A percentile compares a stretch with the other conserved stretches of the same genome.
Evolutionary conservation across 352 stramenopile species (phyloP).

Genomic region (Globisporangium perplexum): DNA sequence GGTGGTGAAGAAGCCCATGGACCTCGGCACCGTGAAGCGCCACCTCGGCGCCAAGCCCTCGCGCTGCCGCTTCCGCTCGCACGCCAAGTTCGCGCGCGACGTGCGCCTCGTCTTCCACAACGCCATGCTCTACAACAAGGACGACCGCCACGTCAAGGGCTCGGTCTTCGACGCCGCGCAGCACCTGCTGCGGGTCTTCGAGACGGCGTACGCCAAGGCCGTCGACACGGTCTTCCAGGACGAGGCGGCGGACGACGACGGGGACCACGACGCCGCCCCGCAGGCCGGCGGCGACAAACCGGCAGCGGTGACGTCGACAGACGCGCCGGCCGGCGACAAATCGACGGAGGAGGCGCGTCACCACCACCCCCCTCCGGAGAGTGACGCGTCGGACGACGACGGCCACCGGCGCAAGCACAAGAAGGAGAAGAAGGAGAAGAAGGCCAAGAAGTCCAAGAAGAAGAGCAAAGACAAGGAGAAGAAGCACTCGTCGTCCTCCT

Average conservation of each 20-base stretch:
- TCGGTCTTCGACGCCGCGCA: constrained; percentile 78
- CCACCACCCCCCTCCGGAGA: no score
- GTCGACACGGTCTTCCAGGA: constrained; percentile 51
- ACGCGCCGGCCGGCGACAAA: no score
- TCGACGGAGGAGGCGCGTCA: background rate
- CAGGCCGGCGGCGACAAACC: constrained; percentile 8
- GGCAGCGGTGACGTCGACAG: background rate
- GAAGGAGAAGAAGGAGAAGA: constrained; percentile 71
- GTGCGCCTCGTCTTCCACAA: constrained; percentile 84
- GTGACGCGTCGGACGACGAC: constrained; percentile 1
- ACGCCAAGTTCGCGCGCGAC: constrained; percentile 79
- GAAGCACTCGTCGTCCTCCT: constrained; percentile 17
- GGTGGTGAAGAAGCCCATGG: constrained; percentile 82
- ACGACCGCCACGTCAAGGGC: constrained; percentile 65
- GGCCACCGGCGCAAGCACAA: constrained; percentile 26
- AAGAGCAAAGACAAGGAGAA: constrained; percentile 33
- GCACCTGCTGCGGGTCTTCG: constrained; percentile 75
- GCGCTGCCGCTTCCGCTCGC: constrained; percentile 78
- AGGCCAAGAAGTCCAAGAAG: constrained; percentile 74
- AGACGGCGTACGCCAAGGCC: constrained; percentile 73
- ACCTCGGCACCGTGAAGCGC: constrained; percentile 71
- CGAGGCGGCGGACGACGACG: constrained; percentile 2
- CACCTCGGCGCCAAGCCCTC: constrained; percentile 73
- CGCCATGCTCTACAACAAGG: constrained; percentile 73
- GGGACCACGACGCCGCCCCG: constrained; percentile 3